These are phyloP conservation scores for Dactylellina leptospora DNA, from an alignment of 2,329 filamentous ascomycete genomes.

Conservation along the genomic window DNA sequence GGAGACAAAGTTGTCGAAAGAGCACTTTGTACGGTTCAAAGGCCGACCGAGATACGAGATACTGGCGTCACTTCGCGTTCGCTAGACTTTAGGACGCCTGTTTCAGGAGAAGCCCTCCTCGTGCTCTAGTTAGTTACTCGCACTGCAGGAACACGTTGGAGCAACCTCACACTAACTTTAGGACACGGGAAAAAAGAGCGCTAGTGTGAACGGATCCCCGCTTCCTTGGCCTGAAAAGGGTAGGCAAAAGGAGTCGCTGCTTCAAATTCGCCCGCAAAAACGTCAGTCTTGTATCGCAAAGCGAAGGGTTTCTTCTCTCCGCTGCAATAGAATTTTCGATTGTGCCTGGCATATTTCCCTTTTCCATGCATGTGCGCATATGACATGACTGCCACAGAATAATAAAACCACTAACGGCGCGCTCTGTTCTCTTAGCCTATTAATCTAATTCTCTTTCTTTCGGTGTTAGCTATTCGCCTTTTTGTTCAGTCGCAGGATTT, in stretches of 20 bases:
- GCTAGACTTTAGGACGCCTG: constrained; percentile 38
- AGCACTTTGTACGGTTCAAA: constrained; percentile 1
- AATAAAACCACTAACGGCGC: constrained; percentile 34
- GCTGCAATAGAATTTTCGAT: constrained; percentile 2
- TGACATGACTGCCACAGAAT: constrained; percentile 1
- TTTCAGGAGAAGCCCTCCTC: constrained; percentile 48
- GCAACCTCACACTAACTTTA: constrained; percentile 43
- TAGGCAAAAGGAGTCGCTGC: constrained; percentile 51
- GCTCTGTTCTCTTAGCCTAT: constrained; percentile 4
- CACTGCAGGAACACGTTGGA: constrained; percentile 53
- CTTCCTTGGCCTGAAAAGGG: constrained; percentile 36
- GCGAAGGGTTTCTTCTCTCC: constrained; percentile 14
- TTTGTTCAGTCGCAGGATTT: background rate
- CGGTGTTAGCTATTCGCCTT: constrained; percentile 3
- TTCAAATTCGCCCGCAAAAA: constrained; percentile 31
- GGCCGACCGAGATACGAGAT: constrained; percentile 21
- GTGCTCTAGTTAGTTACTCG: no score
- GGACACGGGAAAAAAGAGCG: constrained; percentile 52
- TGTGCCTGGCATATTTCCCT: constrained; percentile 6
- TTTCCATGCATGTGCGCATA: constrained; percentile 29
- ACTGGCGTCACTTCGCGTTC: constrained; percentile 48
- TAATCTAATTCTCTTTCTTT: constrained; percentile 7
- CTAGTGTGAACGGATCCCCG: constrained; percentile 44
- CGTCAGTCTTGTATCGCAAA: constrained; percentile 44
- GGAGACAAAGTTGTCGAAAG: background rate